phyloP scores from a whole-genome alignment of 2,329 filamentous ascomycete species.

The Verticillium zaregamsianum region DNA sequence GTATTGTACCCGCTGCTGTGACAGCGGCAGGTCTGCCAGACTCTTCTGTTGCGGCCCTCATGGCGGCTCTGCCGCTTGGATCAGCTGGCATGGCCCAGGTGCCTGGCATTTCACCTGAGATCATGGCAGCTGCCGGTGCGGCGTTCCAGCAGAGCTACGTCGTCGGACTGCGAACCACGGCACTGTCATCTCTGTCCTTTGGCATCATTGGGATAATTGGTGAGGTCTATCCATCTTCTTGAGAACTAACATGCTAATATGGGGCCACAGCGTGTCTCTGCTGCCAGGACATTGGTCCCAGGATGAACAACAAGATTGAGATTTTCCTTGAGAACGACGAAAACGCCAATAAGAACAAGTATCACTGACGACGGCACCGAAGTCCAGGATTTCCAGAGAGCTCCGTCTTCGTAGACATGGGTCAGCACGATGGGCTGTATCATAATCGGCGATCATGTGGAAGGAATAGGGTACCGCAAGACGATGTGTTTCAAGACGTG shows the following conservation, averaged over 20 bases:
- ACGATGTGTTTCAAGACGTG: too few relatives aligned
- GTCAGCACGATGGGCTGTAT: too few relatives aligned
- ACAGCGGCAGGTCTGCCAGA: constrained; percentile 27
- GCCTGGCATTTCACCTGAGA: constrained; percentile 18
- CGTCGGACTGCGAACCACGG: constrained; percentile 21
- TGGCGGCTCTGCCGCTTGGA: constrained; percentile 21
- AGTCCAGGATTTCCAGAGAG: neutral
- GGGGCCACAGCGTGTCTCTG: constrained; percentile 18
- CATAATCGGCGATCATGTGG: too few relatives aligned
- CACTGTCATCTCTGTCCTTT: constrained; percentile 23
- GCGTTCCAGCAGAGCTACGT: constrained; percentile 27
- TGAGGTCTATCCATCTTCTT: constrained; percentile 1
- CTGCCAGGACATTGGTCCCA: constrained; percentile 26
- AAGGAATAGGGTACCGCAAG: too few relatives aligned
- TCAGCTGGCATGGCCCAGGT: constrained; percentile 18
- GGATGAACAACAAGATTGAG: constrained; percentile 33
- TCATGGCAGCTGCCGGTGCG: constrained; percentile 20
- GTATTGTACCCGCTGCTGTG: constrained; percentile 28
- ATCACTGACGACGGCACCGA: constrained; percentile 12
- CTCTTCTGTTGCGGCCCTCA: constrained; percentile 21
- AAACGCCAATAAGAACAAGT: constrained; percentile 24
- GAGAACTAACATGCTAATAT: constrained; percentile 1
- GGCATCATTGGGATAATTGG: constrained; percentile 24
- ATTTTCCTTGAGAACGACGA: constrained; percentile 28
- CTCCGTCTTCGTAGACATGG: too few relatives aligned